Evolutionary conservation across 176 grass and related monocot species (phyloP).

Genomic region (Calamus simplicifolius): DNA sequence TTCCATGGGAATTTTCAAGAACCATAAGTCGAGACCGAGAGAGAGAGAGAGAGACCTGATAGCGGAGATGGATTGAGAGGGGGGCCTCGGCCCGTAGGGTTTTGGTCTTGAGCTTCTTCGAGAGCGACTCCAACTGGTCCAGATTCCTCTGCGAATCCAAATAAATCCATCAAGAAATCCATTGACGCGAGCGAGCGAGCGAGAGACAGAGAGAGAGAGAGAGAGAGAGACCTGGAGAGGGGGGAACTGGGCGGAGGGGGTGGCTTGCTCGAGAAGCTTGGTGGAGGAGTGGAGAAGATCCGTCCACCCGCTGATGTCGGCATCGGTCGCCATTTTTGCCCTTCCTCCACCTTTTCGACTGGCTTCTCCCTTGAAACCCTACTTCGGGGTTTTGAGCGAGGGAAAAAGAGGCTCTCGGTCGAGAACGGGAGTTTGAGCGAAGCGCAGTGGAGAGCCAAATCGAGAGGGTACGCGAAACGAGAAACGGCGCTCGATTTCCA

Average conservation of each 20-base stretch:
- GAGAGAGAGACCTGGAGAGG: constrained; percentile 53
- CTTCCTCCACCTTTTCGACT: not conserved
- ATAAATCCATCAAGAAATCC: constrained; percentile 1
- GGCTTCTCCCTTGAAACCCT: not conserved
- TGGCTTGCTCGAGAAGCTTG: constrained; percentile 83
- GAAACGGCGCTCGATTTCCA: too few species aligned
- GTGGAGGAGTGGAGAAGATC: constrained; percentile 82
- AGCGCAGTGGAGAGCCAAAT: too few species aligned
- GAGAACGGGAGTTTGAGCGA: too few species aligned
- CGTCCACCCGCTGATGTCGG: constrained; percentile 79
- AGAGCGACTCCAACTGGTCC: constrained; percentile 89
- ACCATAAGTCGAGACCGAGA: constrained; percentile 2
- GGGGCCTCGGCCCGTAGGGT: constrained; percentile 80
- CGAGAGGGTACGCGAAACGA: too few species aligned
- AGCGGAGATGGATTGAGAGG: constrained; percentile 73
- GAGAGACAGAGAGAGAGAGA: not conserved
- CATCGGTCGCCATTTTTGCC: constrained; percentile 22
- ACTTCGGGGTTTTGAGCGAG: not conserved
- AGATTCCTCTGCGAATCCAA: constrained; percentile 61
- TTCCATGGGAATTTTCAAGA: not conserved
- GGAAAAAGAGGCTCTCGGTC: too few species aligned
- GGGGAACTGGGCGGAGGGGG: constrained; percentile 73
- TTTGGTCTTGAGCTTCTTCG: constrained; percentile 96
- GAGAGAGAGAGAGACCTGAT: constrained; percentile 41
- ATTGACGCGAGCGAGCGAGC: not conserved